Evolutionary conservation across 2,329 filamentous ascomycete species (phyloP).

Genomic region (Hymenotorrendiella dingleyae): DNA sequence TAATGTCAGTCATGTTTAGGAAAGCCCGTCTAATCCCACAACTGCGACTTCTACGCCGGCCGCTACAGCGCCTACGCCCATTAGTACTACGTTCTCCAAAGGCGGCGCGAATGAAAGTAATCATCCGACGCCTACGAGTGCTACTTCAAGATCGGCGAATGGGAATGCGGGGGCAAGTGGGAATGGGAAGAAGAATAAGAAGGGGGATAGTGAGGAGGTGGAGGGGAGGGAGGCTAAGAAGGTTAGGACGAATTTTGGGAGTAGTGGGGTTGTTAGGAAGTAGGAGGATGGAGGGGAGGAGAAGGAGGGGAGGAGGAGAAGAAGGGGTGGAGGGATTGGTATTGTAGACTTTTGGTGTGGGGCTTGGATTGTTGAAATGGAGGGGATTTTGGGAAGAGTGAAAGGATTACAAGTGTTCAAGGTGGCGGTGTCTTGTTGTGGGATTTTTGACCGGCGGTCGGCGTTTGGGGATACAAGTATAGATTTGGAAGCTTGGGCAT

Average conservation of each 20-base stretch:
- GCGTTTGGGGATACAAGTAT: no score
- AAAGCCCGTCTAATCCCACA: conserved; percentile 27
- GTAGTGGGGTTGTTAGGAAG: conserved; percentile 26
- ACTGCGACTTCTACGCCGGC: conserved; percentile 26
- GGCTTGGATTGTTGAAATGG: no score
- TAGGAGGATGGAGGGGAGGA: neutral
- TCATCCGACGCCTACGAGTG: conserved; percentile 51
- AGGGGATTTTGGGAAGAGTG: no score
- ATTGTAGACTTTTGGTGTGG: neutral
- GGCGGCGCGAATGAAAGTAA: conserved; percentile 43
- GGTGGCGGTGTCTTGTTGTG: no score
- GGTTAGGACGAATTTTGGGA: conserved; percentile 27
- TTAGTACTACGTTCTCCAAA: conserved; percentile 49
- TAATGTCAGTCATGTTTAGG: conserved; percentile 14
- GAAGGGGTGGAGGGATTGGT: no score
- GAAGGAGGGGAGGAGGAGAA: neutral
- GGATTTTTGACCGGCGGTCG: no score
- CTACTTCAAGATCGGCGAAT: conserved; percentile 34
- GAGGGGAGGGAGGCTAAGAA: conserved; percentile 41
- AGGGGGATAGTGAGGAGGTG: conserved; percentile 53
- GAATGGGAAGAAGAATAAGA: conserved; percentile 43
- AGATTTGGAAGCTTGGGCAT: no score
- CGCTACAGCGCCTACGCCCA: conserved; percentile 48
- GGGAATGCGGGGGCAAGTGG: conserved; percentile 33
- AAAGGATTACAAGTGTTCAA: neutral